Base-by-base conservation (phyloP, 164 flowering plant genomes). In the Taxillus chinensis region DNA sequence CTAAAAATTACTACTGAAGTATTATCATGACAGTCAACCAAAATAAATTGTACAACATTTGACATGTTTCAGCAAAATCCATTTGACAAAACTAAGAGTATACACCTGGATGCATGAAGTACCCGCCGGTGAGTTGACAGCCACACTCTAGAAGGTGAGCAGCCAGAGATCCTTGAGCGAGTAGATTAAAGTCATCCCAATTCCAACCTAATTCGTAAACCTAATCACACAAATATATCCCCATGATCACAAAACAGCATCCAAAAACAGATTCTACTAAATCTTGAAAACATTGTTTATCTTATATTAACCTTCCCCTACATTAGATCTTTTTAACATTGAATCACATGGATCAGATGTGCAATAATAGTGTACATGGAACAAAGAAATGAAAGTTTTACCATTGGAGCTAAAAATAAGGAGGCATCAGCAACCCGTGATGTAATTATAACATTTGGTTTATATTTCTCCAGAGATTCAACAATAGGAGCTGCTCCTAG, bases 121-220 rank as follows among this genome's bases (percentile, higher is more conserved):
- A 93, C 46, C 99, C 99, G 59, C 99, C 99, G 17, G 99, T 93
- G 55, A 93, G 95, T 75, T 93, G 99, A 74, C 97, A 90, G 56
- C 99, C 99, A 75, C 99, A 93, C 76, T 93, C 99, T 58, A 93
- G 77, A 73, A 93, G 92, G 68, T 90, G 99, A 55, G 95, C 97
- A 59, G 97, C 97, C 56, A 93, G 74, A 54, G 87, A 68, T 38
- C 99, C 97, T 70, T 88, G 96, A 17, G 99, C 96, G 45, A 93
- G 78, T 57, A 67, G 77, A 52, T 79, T 59, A 8, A 80, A 79
- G 66, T 86, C 89, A 77, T 89, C 75, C 99, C 97, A 93, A 54
- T 93, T 86, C 99, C 99, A 93, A 38, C 99, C 99, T 43, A 93
- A 73, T 75, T 93, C 99, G 75, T 84, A 93, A 52, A 88, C 80